Evolutionary conservation across 129 eudicot genomes (phyloP), one percentile per base, ranked within the genome.

Genomic region (Scalesia atractyloides): DNA sequence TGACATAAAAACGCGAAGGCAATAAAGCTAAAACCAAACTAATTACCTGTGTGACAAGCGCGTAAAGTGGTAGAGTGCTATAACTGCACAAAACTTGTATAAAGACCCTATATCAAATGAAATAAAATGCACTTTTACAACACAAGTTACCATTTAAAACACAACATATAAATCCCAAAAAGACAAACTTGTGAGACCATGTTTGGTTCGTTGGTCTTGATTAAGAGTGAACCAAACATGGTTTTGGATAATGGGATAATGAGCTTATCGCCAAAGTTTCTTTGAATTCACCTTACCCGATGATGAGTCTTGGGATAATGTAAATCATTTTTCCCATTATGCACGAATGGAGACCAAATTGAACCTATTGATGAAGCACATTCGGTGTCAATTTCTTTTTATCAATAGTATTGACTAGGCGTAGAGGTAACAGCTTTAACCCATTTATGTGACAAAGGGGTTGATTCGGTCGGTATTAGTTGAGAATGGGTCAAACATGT

Each of bases 61-160:
- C 98, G 51, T 93, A 93, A 66, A 93, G 96, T 5, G 97, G 98
- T 72, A 93, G 81, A 51, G 98, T 93, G 72, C 98, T 93, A 61
- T 89, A 93, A 67, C 98, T 87, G 83, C 98, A 93, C 70, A 86
- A 72, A 60, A 87, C 86, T 81, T 93, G 98, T 70, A 93, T 85
- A 69, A 93, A 75, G 3, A 87, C 95, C 79, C 98, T 93, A 70
- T 30, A 70, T 30, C 16, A 15, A 54, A 18, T 8, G 4, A 73
- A 36, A 72, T 9, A 14, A 6, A 56, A 17, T 8, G 9, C 39
- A 11, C 5, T 9, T 41, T 34, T 12, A 73, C 16, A 5, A 15
- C 22, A 43, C 6, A 64, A 68, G 46, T 36, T 34, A 58, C 48
- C 9, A 52, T 59, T 54, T 20, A 10, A 57, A 51, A 48, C 22